Evolutionary conservation across 345 rosid species (phyloP).

Genomic region (Pistacia vera): DNA sequence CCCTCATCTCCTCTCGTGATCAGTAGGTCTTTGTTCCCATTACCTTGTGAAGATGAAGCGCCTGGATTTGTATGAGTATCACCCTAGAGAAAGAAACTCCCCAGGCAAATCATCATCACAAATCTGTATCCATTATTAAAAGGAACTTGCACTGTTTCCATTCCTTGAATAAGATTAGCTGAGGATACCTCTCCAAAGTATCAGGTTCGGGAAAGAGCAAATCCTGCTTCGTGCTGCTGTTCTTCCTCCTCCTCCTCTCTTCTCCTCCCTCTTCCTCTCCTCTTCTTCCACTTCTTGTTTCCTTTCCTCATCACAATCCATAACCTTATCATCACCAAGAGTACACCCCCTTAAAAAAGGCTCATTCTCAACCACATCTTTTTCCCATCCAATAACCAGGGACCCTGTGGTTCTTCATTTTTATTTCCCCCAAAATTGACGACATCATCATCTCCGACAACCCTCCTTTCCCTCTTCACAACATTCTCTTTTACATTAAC

Average conservation of each 20-base stretch:
- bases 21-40: constrained; percentile 65
- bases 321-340: constrained; percentile 23
- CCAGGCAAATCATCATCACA: constrained; percentile 47
- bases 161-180: constrained; percentile 59
- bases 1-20: constrained; percentile 46
- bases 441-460: constrained; percentile 27
- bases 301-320: constrained; percentile 21
- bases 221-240: constrained; percentile 44
- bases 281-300: constrained; percentile 21
- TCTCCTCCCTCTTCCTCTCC: constrained; percentile 29
- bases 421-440: constrained; percentile 53
- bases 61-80: constrained; percentile 55
- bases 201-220: constrained; percentile 45
- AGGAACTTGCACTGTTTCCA: constrained; percentile 59
- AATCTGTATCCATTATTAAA: constrained; percentile 55
- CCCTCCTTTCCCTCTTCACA: constrained; percentile 8
- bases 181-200: constrained; percentile 48
- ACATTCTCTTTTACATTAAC: constrained; percentile 3
- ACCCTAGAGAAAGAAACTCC: constrained; percentile 63
- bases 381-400: constrained; percentile 16
- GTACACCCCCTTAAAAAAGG: constrained; percentile 51
- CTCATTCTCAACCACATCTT: constrained; percentile 33
- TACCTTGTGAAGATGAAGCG: constrained; percentile 48
- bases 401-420: constrained; percentile 28
- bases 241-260: constrained; percentile 41